Evolutionary conservation across 805 yeast species (phyloP).

Genomic region (Metschnikowia similis): DNA sequence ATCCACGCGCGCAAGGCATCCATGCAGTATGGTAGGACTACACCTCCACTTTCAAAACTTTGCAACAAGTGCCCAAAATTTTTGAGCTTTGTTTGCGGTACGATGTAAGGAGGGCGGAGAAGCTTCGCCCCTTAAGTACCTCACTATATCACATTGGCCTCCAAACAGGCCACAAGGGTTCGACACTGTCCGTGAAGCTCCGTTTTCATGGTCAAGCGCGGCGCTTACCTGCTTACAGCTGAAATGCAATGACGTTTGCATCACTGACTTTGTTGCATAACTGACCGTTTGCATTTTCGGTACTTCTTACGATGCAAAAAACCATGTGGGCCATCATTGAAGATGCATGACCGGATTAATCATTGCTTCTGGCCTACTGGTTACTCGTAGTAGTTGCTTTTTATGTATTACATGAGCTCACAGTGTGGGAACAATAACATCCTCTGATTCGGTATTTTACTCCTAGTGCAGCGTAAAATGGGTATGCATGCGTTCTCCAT

Average conservation of each 20-base stretch:
- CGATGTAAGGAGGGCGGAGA: no score
- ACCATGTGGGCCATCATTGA: neutral
- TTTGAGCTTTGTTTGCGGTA: no score
- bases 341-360: neutral
- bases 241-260: slow-evolving; percentile 4
- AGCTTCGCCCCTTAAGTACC: no score
- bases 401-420: neutral
- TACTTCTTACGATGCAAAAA: neutral
- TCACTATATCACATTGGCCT: no score
- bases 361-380: neutral
- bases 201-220: slow-evolving; percentile 1
- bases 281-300: neutral
- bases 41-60: neutral
- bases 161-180: neutral
- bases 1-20: neutral
- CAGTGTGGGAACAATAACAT: neutral
- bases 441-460: neutral
- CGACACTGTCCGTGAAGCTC: neutral
- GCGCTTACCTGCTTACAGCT: slow-evolving; percentile 1
- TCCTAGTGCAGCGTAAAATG: neutral
- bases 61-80: no score
- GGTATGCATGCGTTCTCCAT: neutral
- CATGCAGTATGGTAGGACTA: neutral
- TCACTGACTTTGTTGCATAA: neutral
- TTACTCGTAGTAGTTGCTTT: neutral